Evolutionary conservation across 768 basidiomycete genomes (phyloP).

Genomic region (Symmetrospora coprosmae): DNA sequence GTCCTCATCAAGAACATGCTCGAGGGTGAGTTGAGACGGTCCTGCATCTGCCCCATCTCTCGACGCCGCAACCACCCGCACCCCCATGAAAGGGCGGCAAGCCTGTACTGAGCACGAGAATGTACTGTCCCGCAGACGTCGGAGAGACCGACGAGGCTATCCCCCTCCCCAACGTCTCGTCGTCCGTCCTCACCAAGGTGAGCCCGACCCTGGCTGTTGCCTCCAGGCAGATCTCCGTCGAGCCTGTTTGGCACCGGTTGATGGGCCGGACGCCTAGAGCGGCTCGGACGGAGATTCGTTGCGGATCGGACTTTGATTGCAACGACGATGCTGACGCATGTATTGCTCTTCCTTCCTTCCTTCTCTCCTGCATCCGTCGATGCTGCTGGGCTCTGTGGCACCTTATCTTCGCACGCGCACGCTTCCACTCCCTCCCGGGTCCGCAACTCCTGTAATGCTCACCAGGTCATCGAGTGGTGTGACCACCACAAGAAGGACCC

Average conservation of each 20-base stretch:
- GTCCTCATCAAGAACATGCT: slow-evolving; percentile 99
- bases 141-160: slow-evolving; percentile 89
- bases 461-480: slow-evolving; percentile 92
- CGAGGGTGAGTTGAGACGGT: slow-evolving; percentile 53
- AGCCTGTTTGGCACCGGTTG: no score
- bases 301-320: no score
- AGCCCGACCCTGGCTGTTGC: no score
- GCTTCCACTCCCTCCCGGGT: slow-evolving; percentile 26
- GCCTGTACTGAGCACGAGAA: no score
- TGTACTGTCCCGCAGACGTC: slow-evolving; percentile 49
- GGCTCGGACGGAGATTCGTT: no score
- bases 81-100: no score
- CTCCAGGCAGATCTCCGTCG: no score
- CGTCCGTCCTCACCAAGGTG: slow-evolving; percentile 84
- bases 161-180: slow-evolving; percentile 84
- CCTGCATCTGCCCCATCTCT: neutral
- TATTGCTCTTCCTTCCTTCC: no score
- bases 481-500: slow-evolving; percentile 96
- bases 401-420: neutral
- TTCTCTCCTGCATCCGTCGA: no score
- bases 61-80: neutral
- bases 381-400: neutral
- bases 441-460: slow-evolving; percentile 14
- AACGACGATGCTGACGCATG: no score
- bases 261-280: no score